Base-by-base conservation (phyloP, 2,329 filamentous ascomycete genomes). In the Beauveria australis region DNA sequence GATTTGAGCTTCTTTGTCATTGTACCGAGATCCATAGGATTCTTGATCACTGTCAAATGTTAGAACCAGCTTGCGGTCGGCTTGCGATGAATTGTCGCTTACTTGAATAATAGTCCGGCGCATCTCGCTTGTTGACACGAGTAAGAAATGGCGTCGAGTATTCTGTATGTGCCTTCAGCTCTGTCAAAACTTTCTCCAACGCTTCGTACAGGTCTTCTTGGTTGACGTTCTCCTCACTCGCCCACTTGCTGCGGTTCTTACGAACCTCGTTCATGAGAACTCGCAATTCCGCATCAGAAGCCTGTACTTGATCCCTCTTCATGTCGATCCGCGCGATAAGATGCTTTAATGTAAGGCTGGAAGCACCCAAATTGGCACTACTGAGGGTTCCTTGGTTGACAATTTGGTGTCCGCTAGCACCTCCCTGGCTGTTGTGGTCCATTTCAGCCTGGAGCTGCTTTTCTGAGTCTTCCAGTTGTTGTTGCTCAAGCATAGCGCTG, bases 211-310 rank as follows among this genome's bases (percentile, higher is more conserved):
- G 81, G 74, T 99, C 94, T 74, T 99, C 94, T 74, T 99, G 94
- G 62, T 94, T 93, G 63, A 99, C 89, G 67, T 95, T 94, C 67
- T 99, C 94, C 74, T 97, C 94, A 72, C 89, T 97, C 3, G 94
- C 93, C 94, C 94, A 99, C 76, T 99, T 99, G 75, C 93, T 97
- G 68, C 94, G 83, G 68, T 97, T 97, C 74, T 97, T 99, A 65
- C 94, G 86, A 19, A 99, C 94, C 74, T 99, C 94, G 68, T 94
- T 97, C 83, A 99, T 96, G 62, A 99, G 78, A 54, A 89, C 91
- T 62, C 94, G 86, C 62, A 99, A 79, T 71, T 99, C 93, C 26
- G 92, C 89, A 76, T 99, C 94, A 1, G 92, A 96, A 19, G 94
- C 93, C 71, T 87, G 85, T 57, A 99, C 93, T 76, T 91, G 86